phyloP scores from a whole-genome alignment of 106 monocot genomes.

The Dendrobium huoshanense region DNA sequence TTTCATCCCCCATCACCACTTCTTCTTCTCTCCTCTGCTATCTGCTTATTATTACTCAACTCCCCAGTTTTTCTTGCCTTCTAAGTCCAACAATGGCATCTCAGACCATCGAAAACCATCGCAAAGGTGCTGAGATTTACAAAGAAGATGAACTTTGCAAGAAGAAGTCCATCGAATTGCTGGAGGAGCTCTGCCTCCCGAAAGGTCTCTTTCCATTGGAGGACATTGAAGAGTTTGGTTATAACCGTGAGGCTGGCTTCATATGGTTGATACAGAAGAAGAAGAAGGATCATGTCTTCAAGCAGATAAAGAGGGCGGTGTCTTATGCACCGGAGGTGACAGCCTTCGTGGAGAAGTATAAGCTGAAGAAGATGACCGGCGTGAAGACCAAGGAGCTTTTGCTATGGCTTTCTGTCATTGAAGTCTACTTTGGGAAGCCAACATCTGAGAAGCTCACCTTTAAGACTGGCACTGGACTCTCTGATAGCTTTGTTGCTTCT shows the following conservation, averaged over 20 bases:
- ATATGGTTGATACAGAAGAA: constrained; percentile 18
- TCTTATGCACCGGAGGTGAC: constrained; percentile 12
- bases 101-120: no score
- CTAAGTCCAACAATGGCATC: no score
- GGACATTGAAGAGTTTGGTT: constrained; percentile 15
- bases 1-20: no score
- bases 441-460: constrained; percentile 13
- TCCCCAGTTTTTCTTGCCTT: no score
- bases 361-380: constrained; percentile 15
- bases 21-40: no score
- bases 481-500: constrained; percentile 16
- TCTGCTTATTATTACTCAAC: no score
- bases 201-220: constrained; percentile 15
- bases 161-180: constrained; percentile 8
- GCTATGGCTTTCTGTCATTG: constrained; percentile 12
- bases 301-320: constrained; percentile 14
- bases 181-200: constrained; percentile 13
- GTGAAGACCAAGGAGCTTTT: constrained; percentile 16
- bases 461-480: constrained; percentile 10
- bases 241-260: constrained; percentile 7
- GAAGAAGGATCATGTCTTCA: constrained; percentile 8
- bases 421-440: constrained; percentile 10
- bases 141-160: not conserved
- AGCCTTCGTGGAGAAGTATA: constrained; percentile 5
- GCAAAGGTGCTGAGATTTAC: no score